Evolutionary conservation across 2,329 filamentous ascomycete species (phyloP).

Genomic region (Colletotrichum ledebouriae): DNA sequence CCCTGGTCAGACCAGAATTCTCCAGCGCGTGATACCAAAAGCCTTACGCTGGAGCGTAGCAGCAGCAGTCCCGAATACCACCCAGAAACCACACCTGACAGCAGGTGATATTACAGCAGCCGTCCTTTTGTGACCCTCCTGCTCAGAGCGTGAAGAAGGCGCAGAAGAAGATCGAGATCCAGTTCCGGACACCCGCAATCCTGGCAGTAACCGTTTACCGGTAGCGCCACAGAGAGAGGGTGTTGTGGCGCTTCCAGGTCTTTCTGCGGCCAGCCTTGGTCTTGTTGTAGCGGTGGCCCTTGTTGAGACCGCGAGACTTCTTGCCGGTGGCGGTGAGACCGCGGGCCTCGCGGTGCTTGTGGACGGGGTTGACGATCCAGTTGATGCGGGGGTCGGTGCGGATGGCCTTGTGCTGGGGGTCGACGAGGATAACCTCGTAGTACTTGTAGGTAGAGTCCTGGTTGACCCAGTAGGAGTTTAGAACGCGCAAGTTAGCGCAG

Average conservation of each 20-base stretch:
- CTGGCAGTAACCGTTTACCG: conserved; percentile 68
- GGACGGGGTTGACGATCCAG: conserved; percentile 99
- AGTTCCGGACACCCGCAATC: background rate
- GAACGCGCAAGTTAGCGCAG: conserved; percentile 98
- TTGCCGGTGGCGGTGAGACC: conserved; percentile 99
- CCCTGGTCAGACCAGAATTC: conserved; percentile 40
- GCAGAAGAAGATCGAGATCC: too few relatives aligned
- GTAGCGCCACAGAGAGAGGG: conserved; percentile 98
- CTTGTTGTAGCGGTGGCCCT: conserved; percentile 99
- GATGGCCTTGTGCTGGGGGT: conserved; percentile 99
- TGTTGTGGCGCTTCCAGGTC: conserved; percentile 99
- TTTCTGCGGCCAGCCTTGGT: conserved; percentile 96
- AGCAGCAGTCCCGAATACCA: conserved; percentile 37
- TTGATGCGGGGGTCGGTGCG: conserved; percentile 99
- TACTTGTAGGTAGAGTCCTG: conserved; percentile 99
- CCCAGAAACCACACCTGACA: conserved; percentile 28
- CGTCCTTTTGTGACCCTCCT: conserved; percentile 26
- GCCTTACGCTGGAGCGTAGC: conserved; percentile 34
- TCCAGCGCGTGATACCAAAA: conserved; percentile 43
- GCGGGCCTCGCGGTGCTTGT: conserved; percentile 99
- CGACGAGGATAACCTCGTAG: conserved; percentile 99
- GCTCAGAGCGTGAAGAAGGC: conserved; percentile 12
- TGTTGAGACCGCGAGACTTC: conserved; percentile 99
- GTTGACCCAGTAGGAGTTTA: conserved; percentile 99
- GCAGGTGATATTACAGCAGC: conserved; percentile 3